Evolutionary conservation across 1,284 basidiomycete species (phyloP).

Genomic region (Neonothopanus nambi): DNA sequence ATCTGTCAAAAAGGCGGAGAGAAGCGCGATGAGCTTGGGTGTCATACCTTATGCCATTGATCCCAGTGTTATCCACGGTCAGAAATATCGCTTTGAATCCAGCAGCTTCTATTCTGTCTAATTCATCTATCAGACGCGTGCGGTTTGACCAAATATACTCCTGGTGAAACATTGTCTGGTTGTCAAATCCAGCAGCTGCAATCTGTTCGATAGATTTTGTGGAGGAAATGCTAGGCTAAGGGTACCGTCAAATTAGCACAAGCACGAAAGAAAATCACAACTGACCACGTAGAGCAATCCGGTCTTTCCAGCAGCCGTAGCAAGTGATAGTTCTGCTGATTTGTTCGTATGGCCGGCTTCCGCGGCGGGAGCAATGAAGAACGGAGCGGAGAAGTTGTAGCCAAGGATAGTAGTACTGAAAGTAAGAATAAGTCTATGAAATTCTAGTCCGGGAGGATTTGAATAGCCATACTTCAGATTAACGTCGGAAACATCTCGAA

Average conservation of each 20-base stretch:
- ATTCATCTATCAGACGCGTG: conserved; percentile 22
- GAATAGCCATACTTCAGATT: conserved; percentile 25
- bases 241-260: neutral
- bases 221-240: conserved; percentile 28
- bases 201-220: conserved; percentile 30
- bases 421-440: too few species aligned
- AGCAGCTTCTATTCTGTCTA: conserved; percentile 25
- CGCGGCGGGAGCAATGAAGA: conserved; percentile 31
- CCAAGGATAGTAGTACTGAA: conserved; percentile 29
- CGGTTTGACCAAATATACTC: conserved; percentile 29
- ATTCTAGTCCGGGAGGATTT: too few species aligned
- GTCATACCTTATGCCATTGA: conserved; percentile 25
- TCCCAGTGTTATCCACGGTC: conserved; percentile 33
- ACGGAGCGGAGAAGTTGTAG: conserved; percentile 27
- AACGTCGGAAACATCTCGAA: conserved; percentile 26
- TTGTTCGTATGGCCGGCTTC: conserved; percentile 26
- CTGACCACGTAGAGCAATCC: conserved; percentile 27
- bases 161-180: conserved; percentile 30
- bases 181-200: conserved; percentile 20
- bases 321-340: conserved; percentile 25
- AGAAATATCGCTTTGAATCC: conserved; percentile 33
- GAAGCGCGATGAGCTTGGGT: too few species aligned
- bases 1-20: too few species aligned
- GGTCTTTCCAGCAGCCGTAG: conserved; percentile 24
- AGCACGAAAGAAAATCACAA: neutral